Evolutionary conservation across 2,329 filamentous ascomycete genomes (phyloP).

Genomic region (Pseudophaeomoniella oleicola): DNA sequence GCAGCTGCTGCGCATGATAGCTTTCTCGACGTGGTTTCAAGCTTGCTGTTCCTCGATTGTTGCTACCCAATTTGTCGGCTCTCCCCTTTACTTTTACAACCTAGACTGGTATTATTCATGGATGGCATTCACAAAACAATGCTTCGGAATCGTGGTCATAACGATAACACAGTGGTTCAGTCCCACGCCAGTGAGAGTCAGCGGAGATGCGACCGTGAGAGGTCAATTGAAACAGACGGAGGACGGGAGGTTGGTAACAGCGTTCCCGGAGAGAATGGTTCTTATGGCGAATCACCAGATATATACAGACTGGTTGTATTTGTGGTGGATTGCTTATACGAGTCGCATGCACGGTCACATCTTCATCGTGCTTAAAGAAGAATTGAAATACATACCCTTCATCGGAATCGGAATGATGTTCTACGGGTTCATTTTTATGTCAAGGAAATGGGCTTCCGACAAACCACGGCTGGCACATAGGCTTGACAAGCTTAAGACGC

Average conservation of each 20-base stretch:
- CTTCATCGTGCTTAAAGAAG: constrained; percentile 54
- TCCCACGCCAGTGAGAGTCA: constrained; percentile 47
- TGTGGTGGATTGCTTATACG: constrained; percentile 55
- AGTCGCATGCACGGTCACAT: constrained; percentile 51
- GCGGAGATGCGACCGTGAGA: constrained; percentile 44
- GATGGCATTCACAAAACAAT: constrained; percentile 52
- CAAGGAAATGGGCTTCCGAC: constrained; percentile 47
- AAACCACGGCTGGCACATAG: constrained; percentile 44
- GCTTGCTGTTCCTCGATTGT: constrained; percentile 28
- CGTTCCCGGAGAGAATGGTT: constrained; percentile 46
- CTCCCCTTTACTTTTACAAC: constrained; percentile 46
- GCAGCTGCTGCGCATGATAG: constrained; percentile 29
- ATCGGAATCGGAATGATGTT: constrained; percentile 50
- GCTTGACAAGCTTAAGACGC: constrained; percentile 39
- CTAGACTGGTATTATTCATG: constrained; percentile 48
- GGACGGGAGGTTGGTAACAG: constrained; percentile 42
- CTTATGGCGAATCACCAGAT: constrained; percentile 53
- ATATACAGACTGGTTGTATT: constrained; percentile 56
- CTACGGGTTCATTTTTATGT: constrained; percentile 52
- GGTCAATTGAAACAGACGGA: constrained; percentile 42
- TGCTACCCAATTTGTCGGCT: constrained; percentile 44
- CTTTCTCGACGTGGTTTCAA: constrained; percentile 29
- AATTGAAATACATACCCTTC: constrained; percentile 46
- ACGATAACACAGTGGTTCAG: constrained; percentile 49
- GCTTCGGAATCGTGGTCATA: constrained; percentile 47